Evolutionary conservation across 139 green algal genomes (phyloP), one percentile per base, ranked within the genome.

Genomic region (Marvania coccoides): DNA sequence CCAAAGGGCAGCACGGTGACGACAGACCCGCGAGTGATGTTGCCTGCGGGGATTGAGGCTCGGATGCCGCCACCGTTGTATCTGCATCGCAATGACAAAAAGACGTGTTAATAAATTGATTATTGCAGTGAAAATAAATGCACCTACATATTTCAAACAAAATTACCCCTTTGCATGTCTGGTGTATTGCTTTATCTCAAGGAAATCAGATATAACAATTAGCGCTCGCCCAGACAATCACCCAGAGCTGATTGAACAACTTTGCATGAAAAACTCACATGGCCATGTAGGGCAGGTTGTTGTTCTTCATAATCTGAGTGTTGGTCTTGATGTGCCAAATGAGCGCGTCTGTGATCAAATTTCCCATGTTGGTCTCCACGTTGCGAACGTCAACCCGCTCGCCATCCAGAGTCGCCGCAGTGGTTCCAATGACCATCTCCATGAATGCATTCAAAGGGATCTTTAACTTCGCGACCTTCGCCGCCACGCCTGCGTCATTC

Each of bases 291-390:
- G n/a, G n/a, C n/a, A n/a, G n/a, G n/a, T n/a, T n/a, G n/a, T n/a
- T n/a, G n/a, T n/a, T n/a, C n/a, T n/a, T n/a, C n/a, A n/a, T n/a
- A n/a, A n/a, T n/a, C n/a, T n/a, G n/a, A n/a, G n/a, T 58, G 68
- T 31, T 76, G 39, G 35, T 55, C 14, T n/a, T 12, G 12, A 65
- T 42, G 30, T 45, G 40, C 58, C 31, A 71, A 1, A 40, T 26
- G 40, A 81, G 65, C 15, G 74, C 56, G 14, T 72, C 69, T 37
- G 31, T 48, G 15, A 81, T 48, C 9, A 78, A 42, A 59, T 78
- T 63, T 48, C 63, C 74, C n/a, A 77, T 31, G 28, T 63, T 61
- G 7, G 39, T 66, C 63, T 81, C 74, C 15, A 42, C 13, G 34
- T 46, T 56, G 31, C 58, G 58, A 0, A 46, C 31, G 15, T 60